These are phyloP conservation scores for Phytophthora meadii DNA, from an alignment of 352 stramenopile species.

Conservation along the genomic window DNA sequence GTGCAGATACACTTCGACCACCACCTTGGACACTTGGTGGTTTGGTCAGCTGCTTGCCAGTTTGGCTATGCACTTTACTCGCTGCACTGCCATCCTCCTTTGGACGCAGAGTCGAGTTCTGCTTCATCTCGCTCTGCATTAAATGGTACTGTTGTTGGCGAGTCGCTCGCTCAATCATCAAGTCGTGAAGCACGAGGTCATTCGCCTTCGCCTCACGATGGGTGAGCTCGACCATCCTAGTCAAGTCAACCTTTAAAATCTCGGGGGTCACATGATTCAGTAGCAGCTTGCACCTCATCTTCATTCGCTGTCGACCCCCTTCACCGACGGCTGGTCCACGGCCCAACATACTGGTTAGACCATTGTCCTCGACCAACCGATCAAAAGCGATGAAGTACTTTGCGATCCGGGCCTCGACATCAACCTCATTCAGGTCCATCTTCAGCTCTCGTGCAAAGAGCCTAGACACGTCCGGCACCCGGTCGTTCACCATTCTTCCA, in stretches of 20 bases:
- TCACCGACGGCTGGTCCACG: background rate
- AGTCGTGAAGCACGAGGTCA: conserved; percentile 13
- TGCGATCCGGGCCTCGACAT: conserved; percentile 17
- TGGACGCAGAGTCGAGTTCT: background rate
- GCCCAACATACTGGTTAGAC: background rate
- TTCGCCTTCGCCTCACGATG: conserved; percentile 10
- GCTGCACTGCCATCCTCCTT: background rate
- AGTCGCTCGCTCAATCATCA: conserved; percentile 21
- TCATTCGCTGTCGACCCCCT: conserved; percentile 12
- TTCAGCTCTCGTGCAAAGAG: conserved; percentile 5
- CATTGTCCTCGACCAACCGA: conserved; percentile 22
- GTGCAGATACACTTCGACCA: no score
- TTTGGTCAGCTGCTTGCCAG: background rate
- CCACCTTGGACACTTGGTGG: background rate
- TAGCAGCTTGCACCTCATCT: conserved; percentile 25
- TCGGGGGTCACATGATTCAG: conserved; percentile 15
- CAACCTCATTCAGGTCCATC: conserved; percentile 18
- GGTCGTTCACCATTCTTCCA: conserved; percentile 9
- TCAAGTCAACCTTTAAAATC: conserved; percentile 20
- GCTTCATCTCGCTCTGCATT: conserved; percentile 13
- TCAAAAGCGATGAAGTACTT: conserved; percentile 33
- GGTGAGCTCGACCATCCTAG: conserved; percentile 12
- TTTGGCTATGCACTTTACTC: background rate
- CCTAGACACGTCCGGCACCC: conserved; percentile 1
- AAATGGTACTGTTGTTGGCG: conserved; percentile 23